A percentile compares a stretch with the other conserved stretches of the same genome.
phyloP scores from a whole-genome alignment of 495 filamentous ascomycete genomes.

The Hypoxylon cercidicola region DNA sequence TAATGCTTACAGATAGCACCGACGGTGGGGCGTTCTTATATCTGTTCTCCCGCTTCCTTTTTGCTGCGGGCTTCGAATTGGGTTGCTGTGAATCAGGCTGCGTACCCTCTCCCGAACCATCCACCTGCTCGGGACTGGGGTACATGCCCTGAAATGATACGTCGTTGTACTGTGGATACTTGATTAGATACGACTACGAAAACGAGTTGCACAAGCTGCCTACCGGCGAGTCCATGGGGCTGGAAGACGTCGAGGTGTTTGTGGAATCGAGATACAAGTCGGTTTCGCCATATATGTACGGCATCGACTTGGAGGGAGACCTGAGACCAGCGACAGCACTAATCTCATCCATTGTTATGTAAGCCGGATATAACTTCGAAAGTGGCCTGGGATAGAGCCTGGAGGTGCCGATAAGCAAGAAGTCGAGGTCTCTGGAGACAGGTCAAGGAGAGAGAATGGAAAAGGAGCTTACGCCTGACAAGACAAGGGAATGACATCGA shows the following conservation, averaged over 20 bases:
- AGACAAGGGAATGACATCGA: conserved; percentile 18
- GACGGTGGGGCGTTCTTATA: conserved; percentile 62
- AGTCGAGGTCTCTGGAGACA: conserved; percentile 3
- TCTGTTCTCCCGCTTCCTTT: conserved; percentile 60
- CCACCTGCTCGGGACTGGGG: conserved; percentile 51
- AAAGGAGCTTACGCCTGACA: conserved; percentile 15
- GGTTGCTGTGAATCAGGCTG: conserved; percentile 54
- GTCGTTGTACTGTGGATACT: conserved; percentile 49
- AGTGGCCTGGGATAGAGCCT: background rate
- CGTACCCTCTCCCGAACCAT: conserved; percentile 35
- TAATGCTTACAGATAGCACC: conserved; percentile 55
- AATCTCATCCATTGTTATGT: conserved; percentile 48
- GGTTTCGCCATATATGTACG: conserved; percentile 51
- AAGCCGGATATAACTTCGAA: background rate
- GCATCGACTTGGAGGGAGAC: conserved; percentile 49
- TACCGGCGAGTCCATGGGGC: conserved; percentile 54
- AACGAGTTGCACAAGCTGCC: conserved; percentile 16
- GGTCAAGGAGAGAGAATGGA: background rate
- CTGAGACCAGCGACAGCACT: conserved; percentile 44
- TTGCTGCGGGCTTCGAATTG: conserved; percentile 51
- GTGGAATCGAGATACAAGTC: conserved; percentile 53
- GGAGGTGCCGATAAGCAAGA: background rate
- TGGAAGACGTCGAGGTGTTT: conserved; percentile 52
- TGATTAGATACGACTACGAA: conserved; percentile 21
- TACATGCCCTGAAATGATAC: conserved; percentile 49